Conservation (phyloP, 805 yeast species). For the Lipomyces oligophaga region DNA sequence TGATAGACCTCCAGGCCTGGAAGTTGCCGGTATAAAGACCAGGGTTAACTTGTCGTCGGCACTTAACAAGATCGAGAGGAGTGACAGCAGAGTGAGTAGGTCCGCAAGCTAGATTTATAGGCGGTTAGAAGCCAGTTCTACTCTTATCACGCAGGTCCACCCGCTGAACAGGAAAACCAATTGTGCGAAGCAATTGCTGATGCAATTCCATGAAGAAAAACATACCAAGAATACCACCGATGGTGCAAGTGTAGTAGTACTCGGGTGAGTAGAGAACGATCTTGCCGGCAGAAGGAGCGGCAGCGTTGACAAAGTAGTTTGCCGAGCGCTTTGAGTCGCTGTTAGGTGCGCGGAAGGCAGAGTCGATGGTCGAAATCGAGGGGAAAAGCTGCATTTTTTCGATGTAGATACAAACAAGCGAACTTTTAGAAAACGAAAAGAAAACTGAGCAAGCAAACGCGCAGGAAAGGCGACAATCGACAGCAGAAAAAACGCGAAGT, state of each 20-base stretch:
- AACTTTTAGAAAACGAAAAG: constrained; percentile 1
- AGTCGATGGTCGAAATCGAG: constrained; percentile 37
- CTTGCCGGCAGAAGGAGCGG: constrained; percentile 31
- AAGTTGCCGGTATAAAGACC: constrained; percentile 66
- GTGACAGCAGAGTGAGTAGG: constrained; percentile 94
- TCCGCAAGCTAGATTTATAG: constrained; percentile 69
- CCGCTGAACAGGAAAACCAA: not conserved
- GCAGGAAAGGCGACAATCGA: constrained; percentile 2
- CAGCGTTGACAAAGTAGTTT: constrained; percentile 34
- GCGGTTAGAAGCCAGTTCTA: not conserved
- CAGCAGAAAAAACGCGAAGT: no score
- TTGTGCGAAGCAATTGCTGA: no score
- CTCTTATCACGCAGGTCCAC: not conserved
- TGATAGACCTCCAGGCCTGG: constrained; percentile 76
- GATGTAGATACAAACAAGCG: not conserved
- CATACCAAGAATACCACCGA: constrained; percentile 60
- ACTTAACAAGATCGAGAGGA: constrained; percentile 88
- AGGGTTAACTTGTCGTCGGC: constrained; percentile 85
- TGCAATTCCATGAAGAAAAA: not conserved
- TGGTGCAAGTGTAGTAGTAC: constrained; percentile 67
- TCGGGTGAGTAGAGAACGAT: constrained; percentile 57
- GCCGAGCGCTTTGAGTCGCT: constrained; percentile 30
- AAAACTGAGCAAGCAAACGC: constrained; percentile 5
- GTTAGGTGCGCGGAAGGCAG: constrained; percentile 40
- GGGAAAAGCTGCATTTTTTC: constrained; percentile 40